Conservation (phyloP, 176 grass and related monocot species). For the Musa beccarii region DNA sequence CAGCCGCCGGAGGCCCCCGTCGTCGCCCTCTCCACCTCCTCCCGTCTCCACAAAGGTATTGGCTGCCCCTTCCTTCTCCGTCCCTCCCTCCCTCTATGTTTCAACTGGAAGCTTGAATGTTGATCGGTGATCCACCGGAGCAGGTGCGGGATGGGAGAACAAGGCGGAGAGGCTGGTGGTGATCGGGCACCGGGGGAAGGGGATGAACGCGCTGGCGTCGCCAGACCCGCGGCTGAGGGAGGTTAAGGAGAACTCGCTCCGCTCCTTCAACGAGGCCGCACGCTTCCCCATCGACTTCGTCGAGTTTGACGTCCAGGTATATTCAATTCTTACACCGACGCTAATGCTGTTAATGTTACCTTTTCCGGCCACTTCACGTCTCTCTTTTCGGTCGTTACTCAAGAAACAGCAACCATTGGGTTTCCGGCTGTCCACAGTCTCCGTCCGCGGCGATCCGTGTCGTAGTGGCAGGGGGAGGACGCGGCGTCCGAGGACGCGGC, state of each 20-base stretch:
- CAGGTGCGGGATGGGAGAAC: background rate
- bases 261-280: constrained; percentile 77
- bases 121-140: background rate
- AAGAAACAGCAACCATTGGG: background rate
- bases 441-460: background rate
- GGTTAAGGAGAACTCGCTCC: constrained; percentile 80
- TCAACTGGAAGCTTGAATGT: background rate
- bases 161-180: constrained; percentile 36
- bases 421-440: too few species aligned
- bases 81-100: background rate
- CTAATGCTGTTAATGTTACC: background rate
- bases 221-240: constrained; percentile 57
- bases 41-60: constrained; percentile 27
- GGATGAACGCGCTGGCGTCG: constrained; percentile 85
- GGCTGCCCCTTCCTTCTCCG: too few species aligned
- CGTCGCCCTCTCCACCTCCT: constrained; percentile 31
- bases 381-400: background rate
- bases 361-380: background rate
- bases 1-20: constrained; percentile 27
- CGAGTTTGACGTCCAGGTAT: constrained; percentile 95
- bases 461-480: background rate
- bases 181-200: constrained; percentile 88
- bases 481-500: background rate
- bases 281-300: constrained; percentile 72
- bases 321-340: background rate